A percentile compares a stretch with the other conserved stretches of the same genome.
Conservation (phyloP, 768 basidiomycete genomes). For the Gymnopilus junonius region DNA sequence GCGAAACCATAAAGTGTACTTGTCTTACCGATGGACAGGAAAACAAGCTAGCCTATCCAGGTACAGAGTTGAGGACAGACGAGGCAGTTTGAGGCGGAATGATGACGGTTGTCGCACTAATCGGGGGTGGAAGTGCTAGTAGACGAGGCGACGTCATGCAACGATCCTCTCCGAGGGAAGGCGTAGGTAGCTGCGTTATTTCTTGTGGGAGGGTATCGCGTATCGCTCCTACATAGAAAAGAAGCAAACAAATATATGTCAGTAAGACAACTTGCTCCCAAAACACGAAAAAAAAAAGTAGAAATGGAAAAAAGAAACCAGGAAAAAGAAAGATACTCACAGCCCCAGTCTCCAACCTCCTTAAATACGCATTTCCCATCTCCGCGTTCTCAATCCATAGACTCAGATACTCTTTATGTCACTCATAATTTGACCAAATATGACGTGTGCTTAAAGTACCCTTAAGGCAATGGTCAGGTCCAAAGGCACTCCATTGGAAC, state of each 20-base stretch:
- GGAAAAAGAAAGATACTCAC: conserved; percentile 51
- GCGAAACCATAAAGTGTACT: no score
- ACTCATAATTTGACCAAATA: conserved; percentile 91
- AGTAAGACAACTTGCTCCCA: no score
- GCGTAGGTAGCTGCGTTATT: conserved; percentile 78
- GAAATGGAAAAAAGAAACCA: background rate
- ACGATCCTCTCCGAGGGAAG: conserved; percentile 39
- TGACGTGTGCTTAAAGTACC: conserved; percentile 90
- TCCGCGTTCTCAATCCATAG: conserved; percentile 94
- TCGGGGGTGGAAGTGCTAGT: conserved; percentile 36
- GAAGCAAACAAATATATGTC: no score
- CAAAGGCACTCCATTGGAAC: conserved; percentile 81
- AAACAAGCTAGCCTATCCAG: background rate
- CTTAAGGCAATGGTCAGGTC: conserved; percentile 97
- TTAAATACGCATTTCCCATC: conserved; percentile 78
- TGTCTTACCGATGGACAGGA: conserved; percentile 27
- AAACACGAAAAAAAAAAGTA: background rate
- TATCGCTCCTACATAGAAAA: conserved; percentile 67
- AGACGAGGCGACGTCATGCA: conserved; percentile 38
- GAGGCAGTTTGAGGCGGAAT: background rate
- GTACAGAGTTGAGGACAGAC: background rate
- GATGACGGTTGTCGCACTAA: conserved; percentile 2
- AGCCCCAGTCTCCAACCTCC: conserved; percentile 76
- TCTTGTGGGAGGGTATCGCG: conserved; percentile 82
- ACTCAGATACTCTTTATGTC: conserved; percentile 91